Evolutionary conservation across 2,329 filamentous ascomycete genomes (phyloP).

Genomic region (Colletotrichum horii): DNA sequence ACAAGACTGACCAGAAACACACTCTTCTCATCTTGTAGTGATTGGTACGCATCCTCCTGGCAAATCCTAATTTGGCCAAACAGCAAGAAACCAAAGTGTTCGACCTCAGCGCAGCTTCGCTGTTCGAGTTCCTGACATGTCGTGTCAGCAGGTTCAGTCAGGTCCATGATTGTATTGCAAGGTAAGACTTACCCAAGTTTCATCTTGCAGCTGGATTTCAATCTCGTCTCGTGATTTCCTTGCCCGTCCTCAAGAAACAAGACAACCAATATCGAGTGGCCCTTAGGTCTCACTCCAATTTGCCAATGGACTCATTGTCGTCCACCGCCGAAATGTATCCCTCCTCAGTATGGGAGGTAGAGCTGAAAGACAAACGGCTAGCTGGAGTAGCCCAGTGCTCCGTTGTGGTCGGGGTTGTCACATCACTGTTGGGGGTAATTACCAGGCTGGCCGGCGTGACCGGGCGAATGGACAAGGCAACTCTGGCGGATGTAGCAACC

Average conservation of each 20-base stretch:
- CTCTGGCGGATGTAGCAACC: not conserved
- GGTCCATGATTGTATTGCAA: not conserved
- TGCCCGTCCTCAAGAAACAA: not conserved
- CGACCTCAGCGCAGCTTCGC: not conserved
- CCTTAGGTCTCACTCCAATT: not conserved
- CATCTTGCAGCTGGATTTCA: not conserved
- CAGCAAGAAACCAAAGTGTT: not conserved
- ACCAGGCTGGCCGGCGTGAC: slow-evolving; percentile 10
- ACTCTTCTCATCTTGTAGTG: not conserved
- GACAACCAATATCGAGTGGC: not conserved
- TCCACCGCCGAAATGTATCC: not conserved
- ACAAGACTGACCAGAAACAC: not conserved
- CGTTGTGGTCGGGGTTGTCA: slow-evolving; percentile 1
- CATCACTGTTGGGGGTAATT: not conserved
- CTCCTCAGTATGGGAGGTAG: not conserved
- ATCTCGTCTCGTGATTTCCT: not conserved
- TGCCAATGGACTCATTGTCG: not conserved
- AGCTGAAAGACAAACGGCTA: slow-evolving; percentile 10
- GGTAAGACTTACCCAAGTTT: not conserved
- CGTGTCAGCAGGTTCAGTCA: not conserved
- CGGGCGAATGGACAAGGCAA: not conserved
- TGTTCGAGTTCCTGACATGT: not conserved
- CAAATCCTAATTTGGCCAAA: not conserved
- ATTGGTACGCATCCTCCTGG: not conserved
- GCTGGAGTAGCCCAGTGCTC: slow-evolving; percentile 16